Evolutionary conservation across 2,329 filamentous ascomycete genomes (phyloP), one percentile per base, ranked within the genome.

Genomic region (Pseudopyrenochaeta lycopersici): DNA sequence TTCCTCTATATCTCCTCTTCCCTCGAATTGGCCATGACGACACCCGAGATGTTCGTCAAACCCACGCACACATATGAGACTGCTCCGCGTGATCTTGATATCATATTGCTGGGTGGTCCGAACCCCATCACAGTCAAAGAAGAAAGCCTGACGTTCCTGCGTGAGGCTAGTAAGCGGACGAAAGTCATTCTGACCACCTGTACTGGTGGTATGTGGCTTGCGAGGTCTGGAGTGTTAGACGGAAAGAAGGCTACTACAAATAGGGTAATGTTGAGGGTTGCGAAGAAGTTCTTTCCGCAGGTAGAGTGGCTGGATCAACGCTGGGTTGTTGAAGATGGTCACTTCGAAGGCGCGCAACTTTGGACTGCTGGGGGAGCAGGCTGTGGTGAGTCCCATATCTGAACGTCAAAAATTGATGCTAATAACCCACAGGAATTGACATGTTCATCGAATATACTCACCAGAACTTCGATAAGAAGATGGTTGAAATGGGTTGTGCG

Each of bases 211-310:
- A 62, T 77, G 58, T 79, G 78, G 77, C 54, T 79, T 14, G 77
- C 77, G 1, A 65, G 56, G 46, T 54, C 70, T 7, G 77, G 76
- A 0, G 61, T 74, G 18, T 49, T 80, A 51, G 65, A 75, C 10
- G 77, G 76, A 2, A 73, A 67, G 64, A 76, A 72, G 54, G 71
- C 67, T 9, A 79, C 77, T 2, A 78, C 75, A 18, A 80, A 80
- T 46, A 60, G 75, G 7, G 52, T 61, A 33, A 58, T 72, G 40
- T 38, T 78, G 30, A 44, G 45, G 0, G 18, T 56, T 1, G 75
- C 72, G 20, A 67, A 56, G 54, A 12, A 68, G 56, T 33, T 72
- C 30, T 62, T 73, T 47, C 74, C 75, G 0, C 63, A 65, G 4
- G 68, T 68, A 0, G 70, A 78, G 52, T 79, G 77, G 77, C 32